Evolutionary conservation across 768 basidiomycete genomes (phyloP), one percentile per base, ranked within the genome.

Genomic region (Cystobasidium onofrii): DNA sequence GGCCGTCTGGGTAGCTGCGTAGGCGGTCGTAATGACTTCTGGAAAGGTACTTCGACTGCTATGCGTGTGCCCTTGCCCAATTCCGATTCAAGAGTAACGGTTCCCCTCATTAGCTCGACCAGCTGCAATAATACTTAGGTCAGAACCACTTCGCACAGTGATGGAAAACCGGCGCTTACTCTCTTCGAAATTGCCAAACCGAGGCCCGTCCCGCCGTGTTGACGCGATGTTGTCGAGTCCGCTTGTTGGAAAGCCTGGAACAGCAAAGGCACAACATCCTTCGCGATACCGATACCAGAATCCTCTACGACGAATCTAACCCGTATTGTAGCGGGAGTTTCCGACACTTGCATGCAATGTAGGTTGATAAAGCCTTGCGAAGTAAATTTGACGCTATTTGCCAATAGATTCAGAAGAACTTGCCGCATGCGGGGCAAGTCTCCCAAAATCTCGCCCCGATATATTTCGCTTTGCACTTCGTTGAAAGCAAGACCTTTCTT

Each of bases 311-410:
- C 62, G 65, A 77, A 74, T 10, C 25, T 17, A 10, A 77, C 36
- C 1, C 27, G 15, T 31, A 76, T 36, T 0, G 25, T 15, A 20
- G 50, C 18, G 1, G 65, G 74, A 13, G 64, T 67, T 55, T 76
- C 76, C 4, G 17, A 34, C 34, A 73, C 52, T 46, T 78, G 76
- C 12, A 31, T 63, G 0, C 73, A 50, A 0, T 44, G 54, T 4
- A 78, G 60, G 0, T 64, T 74, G 63, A 78, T 60, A 0, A 3
- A 29, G 29, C 77, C 77, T 3, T 33, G 29, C 7, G 13, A 44
- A 0, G 77, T 78, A 39, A 78, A 78, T 61, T 78, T 78, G 75
- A 77, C 57, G 2, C 73, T 55, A 34, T 78, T 78, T 9, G 73
- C 61, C 0, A 77, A 61, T 1, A 73, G 73, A 63, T 76, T 77